phyloP scores from a whole-genome alignment of 495 filamentous ascomycete species.

The Parmelia sp. region DNA sequence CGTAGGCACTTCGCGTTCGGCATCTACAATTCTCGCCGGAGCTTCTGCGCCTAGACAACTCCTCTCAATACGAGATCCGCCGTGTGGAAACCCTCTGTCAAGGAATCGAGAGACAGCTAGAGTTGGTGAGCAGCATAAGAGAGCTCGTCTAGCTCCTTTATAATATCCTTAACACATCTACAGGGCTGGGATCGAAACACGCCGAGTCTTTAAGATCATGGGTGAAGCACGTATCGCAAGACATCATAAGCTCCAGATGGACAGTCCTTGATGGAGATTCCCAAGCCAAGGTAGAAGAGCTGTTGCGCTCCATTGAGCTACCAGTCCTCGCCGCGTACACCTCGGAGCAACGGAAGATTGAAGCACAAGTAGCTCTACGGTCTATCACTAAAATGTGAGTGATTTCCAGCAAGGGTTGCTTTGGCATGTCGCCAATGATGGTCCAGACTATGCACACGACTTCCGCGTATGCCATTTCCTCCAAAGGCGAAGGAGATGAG shows the following conservation, averaged over 20 bases:
- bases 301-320: slow-evolving; percentile 49
- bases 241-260: slow-evolving; percentile 55
- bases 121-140: slow-evolving; percentile 4
- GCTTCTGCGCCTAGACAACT: neutral
- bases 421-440: slow-evolving; percentile 14
- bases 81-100: neutral
- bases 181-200: neutral
- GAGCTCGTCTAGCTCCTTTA: neutral
- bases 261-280: slow-evolving; percentile 45
- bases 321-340: slow-evolving; percentile 49
- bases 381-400: slow-evolving; percentile 44
- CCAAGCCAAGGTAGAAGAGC: slow-evolving; percentile 46
- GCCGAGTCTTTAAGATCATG: slow-evolving; percentile 30
- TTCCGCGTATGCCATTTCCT: slow-evolving; percentile 57
- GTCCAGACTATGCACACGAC: slow-evolving; percentile 38
- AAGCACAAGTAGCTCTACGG: slow-evolving; percentile 49
- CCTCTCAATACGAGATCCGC: neutral
- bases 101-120: neutral
- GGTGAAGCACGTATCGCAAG: slow-evolving; percentile 48
- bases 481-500: slow-evolving; percentile 48
- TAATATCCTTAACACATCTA: too few species aligned
- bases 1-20: neutral
- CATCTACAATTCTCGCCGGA: neutral
- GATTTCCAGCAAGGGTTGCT: neutral
- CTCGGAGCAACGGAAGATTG: slow-evolving; percentile 49